These are phyloP conservation scores for Yarrowia sp. DNA, from an alignment of 805 yeast species.

Conservation along the genomic window DNA sequence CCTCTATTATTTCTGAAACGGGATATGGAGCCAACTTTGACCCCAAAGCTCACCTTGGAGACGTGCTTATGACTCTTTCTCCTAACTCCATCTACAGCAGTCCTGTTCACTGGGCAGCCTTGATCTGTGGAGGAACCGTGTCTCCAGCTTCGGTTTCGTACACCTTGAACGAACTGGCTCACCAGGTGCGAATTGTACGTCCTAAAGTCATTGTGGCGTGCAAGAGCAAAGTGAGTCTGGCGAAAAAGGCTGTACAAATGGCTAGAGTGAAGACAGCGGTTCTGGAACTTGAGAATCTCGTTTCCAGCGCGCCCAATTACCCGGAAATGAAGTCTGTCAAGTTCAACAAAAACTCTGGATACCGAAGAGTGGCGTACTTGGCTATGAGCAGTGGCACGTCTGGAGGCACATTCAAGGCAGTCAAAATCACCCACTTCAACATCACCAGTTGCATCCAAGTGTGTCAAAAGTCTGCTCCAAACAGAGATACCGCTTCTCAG, in stretches of 20 bases:
- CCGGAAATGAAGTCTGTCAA: not conserved
- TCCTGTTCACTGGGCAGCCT: constrained; percentile 8
- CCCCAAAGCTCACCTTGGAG: not conserved
- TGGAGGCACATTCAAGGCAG: not conserved
- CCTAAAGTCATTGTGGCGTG: not conserved
- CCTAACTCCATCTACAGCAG: not conserved
- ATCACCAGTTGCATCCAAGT: constrained; percentile 35
- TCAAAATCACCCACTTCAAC: constrained; percentile 36
- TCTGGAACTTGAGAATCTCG: not conserved
- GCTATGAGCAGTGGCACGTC: constrained; percentile 9
- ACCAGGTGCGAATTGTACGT: not conserved
- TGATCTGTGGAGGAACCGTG: not conserved
- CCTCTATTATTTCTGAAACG: not conserved
- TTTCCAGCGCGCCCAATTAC: not conserved
- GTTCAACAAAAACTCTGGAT: not conserved
- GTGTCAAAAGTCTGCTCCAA: not conserved
- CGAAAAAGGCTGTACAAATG: not conserved
- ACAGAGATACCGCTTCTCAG: constrained; percentile 28
- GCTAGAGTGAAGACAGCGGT: not conserved
- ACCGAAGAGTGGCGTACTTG: constrained; percentile 1
- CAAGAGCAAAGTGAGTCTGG: not conserved
- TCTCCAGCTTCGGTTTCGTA: constrained; percentile 4
- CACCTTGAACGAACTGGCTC: constrained; percentile 1
- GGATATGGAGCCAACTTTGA: not conserved
- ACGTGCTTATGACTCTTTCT: not conserved